Evolutionary conservation across 768 basidiomycete genomes (phyloP).

Genomic region (Termitomyces eurrhizus): DNA sequence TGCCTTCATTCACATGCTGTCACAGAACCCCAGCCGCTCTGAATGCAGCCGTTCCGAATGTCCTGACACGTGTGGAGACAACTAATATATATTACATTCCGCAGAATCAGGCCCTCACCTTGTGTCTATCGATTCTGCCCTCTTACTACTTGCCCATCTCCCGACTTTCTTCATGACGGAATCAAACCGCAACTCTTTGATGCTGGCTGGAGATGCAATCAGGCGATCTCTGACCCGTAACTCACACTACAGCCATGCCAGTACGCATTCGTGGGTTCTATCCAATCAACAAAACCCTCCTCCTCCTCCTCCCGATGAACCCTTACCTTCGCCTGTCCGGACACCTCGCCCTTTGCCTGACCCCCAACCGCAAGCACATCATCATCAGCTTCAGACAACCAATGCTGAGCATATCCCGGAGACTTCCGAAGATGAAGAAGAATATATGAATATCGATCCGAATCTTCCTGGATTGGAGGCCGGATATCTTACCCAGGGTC

Average conservation of each 20-base stretch:
- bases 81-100: neutral
- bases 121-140: neutral
- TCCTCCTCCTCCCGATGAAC: conserved; percentile 24
- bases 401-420: conserved; percentile 13
- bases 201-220: conserved; percentile 12
- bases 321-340: conserved; percentile 20
- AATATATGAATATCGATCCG: conserved; percentile 25
- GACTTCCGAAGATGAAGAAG: conserved; percentile 26
- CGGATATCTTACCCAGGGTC: conserved; percentile 15
- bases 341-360: conserved; percentile 29
- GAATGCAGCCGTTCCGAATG: neutral
- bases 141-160: neutral
- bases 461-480: conserved; percentile 14
- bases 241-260: conserved; percentile 20
- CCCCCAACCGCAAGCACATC: conserved; percentile 18
- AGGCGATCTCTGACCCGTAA: conserved; percentile 18
- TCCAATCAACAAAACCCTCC: conserved; percentile 29
- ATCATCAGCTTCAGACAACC: conserved; percentile 11
- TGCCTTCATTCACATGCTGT: neutral
- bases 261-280: conserved; percentile 37
- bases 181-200: conserved; percentile 16
- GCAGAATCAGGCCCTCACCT: neutral
- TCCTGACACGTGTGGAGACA: neutral
- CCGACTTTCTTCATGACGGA: conserved; percentile 6
- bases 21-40: neutral